Percentiles rank a stretch among this genome's conserved stretches.
phyloP scores from a whole-genome alignment of 148 eudicot species.

The Arctostaphylos glauca region DNA sequence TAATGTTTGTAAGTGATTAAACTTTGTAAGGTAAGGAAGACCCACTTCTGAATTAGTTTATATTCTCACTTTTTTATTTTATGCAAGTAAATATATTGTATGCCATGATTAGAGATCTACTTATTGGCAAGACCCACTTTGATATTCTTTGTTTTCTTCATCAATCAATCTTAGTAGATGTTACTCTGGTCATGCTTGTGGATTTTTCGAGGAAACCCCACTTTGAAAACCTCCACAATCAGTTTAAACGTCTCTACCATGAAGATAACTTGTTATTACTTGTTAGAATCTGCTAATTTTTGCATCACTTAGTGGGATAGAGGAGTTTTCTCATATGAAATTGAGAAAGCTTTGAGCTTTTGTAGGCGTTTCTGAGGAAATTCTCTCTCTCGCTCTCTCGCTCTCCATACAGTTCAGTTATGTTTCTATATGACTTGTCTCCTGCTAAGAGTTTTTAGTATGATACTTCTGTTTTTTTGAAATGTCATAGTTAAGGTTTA shows the following conservation, averaged over 20 bases:
- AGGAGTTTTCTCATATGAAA: background rate
- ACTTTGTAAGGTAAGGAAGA: background rate
- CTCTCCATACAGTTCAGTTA: too few species aligned
- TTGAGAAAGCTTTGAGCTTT: background rate
- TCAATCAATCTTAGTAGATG: background rate
- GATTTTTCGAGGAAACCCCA: background rate
- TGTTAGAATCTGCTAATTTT: background rate
- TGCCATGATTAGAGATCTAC: conserved; percentile 11
- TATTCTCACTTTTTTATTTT: background rate
- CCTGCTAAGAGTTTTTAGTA: background rate
- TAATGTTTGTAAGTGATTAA: background rate
- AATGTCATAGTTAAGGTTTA: background rate
- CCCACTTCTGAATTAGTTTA: conserved; percentile 8
- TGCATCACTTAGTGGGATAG: background rate
- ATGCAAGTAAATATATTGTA: background rate
- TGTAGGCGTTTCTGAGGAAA: background rate
- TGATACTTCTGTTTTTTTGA: background rate
- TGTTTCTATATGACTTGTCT: background rate
- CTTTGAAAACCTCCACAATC: conserved; percentile 1
- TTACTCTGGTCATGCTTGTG: background rate
- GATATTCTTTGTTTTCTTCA: background rate
- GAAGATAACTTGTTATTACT: background rate
- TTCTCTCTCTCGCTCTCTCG: background rate
- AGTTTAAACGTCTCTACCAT: background rate
- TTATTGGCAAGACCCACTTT: conserved; percentile 17